phyloP scores from a whole-genome alignment of 2,329 filamentous ascomycete species.

The Cytospora piceae region DNA sequence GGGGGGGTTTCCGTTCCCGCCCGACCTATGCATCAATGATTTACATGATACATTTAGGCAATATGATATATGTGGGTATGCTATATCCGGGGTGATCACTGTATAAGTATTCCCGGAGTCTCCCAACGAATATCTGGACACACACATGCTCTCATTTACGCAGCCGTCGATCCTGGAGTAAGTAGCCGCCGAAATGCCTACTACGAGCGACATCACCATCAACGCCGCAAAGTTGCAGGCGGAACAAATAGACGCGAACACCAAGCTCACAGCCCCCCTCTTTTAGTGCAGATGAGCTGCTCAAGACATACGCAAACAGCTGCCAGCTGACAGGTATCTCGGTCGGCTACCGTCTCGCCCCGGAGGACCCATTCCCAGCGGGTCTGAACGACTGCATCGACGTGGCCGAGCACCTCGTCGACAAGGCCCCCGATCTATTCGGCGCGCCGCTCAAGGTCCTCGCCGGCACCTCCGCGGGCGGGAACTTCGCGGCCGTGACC shows the following conservation, averaged over 20 bases:
- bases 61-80: too few relatives aligned
- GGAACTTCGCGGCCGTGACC: neutral
- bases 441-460: slow-evolving; percentile 44
- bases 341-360: slow-evolving; percentile 63
- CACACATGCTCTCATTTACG: neutral
- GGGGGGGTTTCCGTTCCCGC: too few relatives aligned
- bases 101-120: neutral
- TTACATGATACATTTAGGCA: too few relatives aligned
- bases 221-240: slow-evolving; percentile 49
- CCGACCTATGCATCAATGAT: too few relatives aligned
- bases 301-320: slow-evolving; percentile 54
- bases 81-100: too few relatives aligned
- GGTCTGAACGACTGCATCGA: slow-evolving; percentile 61
- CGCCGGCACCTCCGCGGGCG: slow-evolving; percentile 3
- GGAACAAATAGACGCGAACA: slow-evolving; percentile 44
- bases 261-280: slow-evolving; percentile 32
- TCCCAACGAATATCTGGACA: neutral
- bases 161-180: neutral
- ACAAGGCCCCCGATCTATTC: slow-evolving; percentile 47
- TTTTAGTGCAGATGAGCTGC: slow-evolving; percentile 37
- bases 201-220: slow-evolving; percentile 43
- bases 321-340: slow-evolving; percentile 54
- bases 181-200: slow-evolving; percentile 7
- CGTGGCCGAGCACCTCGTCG: slow-evolving; percentile 56
- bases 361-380: slow-evolving; percentile 60